Evolutionary conservation across 805 yeast genomes (phyloP).

Genomic region (Suhomyces faveliae): DNA sequence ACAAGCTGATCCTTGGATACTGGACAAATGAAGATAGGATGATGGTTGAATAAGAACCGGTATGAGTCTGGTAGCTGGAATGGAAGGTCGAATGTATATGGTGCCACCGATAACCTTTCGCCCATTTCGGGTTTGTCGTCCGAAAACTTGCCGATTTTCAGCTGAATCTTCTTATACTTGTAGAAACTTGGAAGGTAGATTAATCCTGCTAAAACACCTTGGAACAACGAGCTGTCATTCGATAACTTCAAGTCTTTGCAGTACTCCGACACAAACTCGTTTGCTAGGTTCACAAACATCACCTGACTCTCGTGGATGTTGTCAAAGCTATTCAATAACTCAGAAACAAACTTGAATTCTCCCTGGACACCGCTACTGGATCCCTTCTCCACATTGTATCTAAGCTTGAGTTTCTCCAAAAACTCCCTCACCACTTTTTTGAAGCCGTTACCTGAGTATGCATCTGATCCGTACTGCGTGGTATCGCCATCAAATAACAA

Average conservation of each 20-base stretch:
- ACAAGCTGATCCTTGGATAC: constrained; percentile 43
- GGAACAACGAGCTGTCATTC: constrained; percentile 42
- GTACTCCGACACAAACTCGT: constrained; percentile 40
- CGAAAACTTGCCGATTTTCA: constrained; percentile 17
- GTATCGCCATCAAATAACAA: constrained; percentile 15
- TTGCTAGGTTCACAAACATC: constrained; percentile 35
- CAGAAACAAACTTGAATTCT: constrained; percentile 31
- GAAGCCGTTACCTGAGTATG: constrained; percentile 18
- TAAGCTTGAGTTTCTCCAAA: constrained; percentile 21
- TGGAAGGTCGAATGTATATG: constrained; percentile 35
- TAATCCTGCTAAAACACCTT: constrained; percentile 38
- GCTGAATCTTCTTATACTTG: constrained; percentile 39
- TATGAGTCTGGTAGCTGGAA: constrained; percentile 42
- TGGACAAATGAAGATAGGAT: constrained; percentile 47
- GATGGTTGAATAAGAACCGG: constrained; percentile 39
- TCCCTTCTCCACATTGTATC: constrained; percentile 19
- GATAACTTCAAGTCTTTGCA: constrained; percentile 38
- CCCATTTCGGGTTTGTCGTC: not conserved
- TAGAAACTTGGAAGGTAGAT: constrained; percentile 43
- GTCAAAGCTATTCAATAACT: constrained; percentile 30
- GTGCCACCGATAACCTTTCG: constrained; percentile 1
- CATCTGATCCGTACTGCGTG: constrained; percentile 5
- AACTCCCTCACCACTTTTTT: constrained; percentile 20
- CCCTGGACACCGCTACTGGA: constrained; percentile 12
- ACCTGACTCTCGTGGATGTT: constrained; percentile 26